A percentile compares a stretch with the other conserved stretches of the same genome.
These are phyloP conservation scores for Linnemannia elongata DNA, from an alignment of 192 early-diverging fungal genomes.

Conservation along the genomic window DNA sequence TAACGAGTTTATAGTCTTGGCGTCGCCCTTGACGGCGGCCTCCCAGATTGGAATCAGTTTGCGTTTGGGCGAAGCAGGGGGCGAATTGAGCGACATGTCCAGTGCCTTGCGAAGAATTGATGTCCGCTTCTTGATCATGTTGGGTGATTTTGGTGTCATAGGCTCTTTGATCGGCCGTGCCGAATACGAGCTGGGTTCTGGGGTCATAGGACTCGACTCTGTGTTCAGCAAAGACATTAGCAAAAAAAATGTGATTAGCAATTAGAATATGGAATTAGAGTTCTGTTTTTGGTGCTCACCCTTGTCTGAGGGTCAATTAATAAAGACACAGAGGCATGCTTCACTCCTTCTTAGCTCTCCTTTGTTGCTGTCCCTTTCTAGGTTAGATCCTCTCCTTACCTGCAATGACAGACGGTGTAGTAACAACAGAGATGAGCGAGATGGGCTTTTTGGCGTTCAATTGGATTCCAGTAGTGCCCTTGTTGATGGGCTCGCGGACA, in stretches of 20 bases:
- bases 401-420: constrained; percentile 44
- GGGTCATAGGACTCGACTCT: constrained; percentile 23
- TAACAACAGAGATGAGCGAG: constrained; percentile 51
- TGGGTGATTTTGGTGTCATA: constrained; percentile 25
- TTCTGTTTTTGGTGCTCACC: not conserved
- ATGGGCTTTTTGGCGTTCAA: constrained; percentile 56
- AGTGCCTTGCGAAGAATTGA: constrained; percentile 47
- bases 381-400: constrained; percentile 15
- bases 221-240: not conserved
- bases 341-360: not conserved
- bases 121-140: constrained; percentile 25
- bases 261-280: not conserved
- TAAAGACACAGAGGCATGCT: not conserved
- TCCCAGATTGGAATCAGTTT: constrained; percentile 52
- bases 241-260: not conserved
- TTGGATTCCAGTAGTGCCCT: constrained; percentile 49
- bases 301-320: not conserved
- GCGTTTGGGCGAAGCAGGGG: constrained; percentile 46
- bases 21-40: constrained; percentile 44
- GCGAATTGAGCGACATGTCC: constrained; percentile 54
- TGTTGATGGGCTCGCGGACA: constrained; percentile 53
- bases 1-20: constrained; percentile 36
- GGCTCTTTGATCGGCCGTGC: constrained; percentile 16
- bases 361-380: not conserved
- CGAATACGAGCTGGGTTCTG: constrained; percentile 1